Evolutionary conservation across 306 rosid genomes (phyloP), one percentile per base, ranked within the genome.

Genomic region (Vicia faba): DNA sequence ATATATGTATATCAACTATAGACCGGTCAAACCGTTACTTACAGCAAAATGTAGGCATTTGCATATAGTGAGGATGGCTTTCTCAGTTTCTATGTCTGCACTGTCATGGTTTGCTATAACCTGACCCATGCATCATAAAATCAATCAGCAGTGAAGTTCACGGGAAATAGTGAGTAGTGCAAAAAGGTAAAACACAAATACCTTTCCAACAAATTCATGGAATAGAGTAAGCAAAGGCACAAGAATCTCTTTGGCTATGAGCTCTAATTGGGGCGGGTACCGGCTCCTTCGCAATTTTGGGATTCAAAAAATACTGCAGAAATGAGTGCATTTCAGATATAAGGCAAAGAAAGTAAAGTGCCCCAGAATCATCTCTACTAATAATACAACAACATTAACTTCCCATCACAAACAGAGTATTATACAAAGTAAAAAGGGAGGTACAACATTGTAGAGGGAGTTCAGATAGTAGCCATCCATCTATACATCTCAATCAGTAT

Each of bases 241-340:
- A 49, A 91, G 87, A 72, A 88, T 70, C 50, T 82, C 91, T 49
- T 72, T 70, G 5, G 96, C 74, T 80, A 86, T 80, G 63, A 74
- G 89, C 77, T 91, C 97, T 67, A 91, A 83, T 69, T 82, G 93
- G 10, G 87, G 82, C 11, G 97, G 97, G 93, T 43, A 86, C 89
- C 0, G 96, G 84, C 87, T 91, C 96, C 80, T 91, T 88, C 3
- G 84, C 83, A 69, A 81, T 84, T 75, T 80, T 88, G 59, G 97
- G 91, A 76, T 91, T 84, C 78, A 91, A 76, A 82, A 91, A 91
- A 67, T 88, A 91, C 96, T 91, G 85, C 68, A 77, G 66, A 61
- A 64, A 78, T 23, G 18, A 70, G 39, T 39, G 41, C 28, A 70
- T 55, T 46, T 48, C 11, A 12, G 50, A 49, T 64, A 56, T 1